Percentiles rank a stretch among this genome's conserved stretches.
These are phyloP conservation scores for Choiromyces venosus DNA, from an alignment of 495 filamentous ascomycete genomes.

Conservation along the genomic window DNA sequence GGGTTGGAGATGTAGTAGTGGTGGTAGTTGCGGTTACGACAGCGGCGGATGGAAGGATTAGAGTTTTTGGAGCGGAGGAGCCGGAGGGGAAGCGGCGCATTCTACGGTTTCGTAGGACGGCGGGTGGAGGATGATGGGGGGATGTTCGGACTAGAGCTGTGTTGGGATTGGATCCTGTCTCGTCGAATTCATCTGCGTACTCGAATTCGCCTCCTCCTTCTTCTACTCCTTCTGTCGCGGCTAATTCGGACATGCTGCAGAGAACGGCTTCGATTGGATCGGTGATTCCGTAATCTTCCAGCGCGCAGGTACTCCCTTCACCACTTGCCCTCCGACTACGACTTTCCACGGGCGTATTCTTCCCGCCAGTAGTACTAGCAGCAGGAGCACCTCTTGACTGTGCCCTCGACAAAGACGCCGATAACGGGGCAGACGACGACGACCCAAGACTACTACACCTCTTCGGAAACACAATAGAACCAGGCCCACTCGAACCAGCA, in stretches of 20 bases:
- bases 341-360: background rate
- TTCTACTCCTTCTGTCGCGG: background rate
- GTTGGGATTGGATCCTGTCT: constrained; percentile 2
- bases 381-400: background rate
- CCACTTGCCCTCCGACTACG: background rate
- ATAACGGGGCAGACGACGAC: background rate
- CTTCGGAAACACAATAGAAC: constrained; percentile 6
- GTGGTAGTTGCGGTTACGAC: constrained; percentile 1
- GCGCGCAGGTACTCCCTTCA: constrained; percentile 18
- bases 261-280: constrained; percentile 37
- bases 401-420: background rate
- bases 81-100: constrained; percentile 46
- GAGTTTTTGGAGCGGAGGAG: constrained; percentile 43
- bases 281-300: constrained; percentile 32
- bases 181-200: constrained; percentile 28
- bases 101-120: constrained; percentile 32
- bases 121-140: constrained; percentile 7
- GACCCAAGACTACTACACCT: constrained; percentile 11
- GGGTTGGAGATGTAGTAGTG: constrained; percentile 28
- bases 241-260: constrained; percentile 9
- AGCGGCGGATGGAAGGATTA: constrained; percentile 41
- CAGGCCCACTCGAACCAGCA: background rate
- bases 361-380: background rate
- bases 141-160: constrained; percentile 19
- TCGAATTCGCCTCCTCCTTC: constrained; percentile 31